Evolutionary conservation across 768 basidiomycete species (phyloP).

Genomic region (Tremella fuciformis): DNA sequence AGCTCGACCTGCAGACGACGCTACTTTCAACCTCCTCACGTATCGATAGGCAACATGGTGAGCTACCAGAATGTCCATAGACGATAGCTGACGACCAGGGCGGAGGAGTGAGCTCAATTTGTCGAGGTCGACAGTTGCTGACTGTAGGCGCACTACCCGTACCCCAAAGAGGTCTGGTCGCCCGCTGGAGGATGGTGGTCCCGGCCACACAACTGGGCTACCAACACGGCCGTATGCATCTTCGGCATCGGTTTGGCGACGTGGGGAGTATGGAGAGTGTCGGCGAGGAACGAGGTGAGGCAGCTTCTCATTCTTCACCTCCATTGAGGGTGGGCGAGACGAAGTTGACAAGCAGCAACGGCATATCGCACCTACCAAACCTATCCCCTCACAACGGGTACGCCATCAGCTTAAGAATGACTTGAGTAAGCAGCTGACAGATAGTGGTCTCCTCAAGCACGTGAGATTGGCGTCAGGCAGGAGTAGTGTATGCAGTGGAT

Average conservation of each 20-base stretch:
- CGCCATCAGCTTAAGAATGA: slow-evolving; percentile 36
- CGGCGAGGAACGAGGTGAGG: slow-evolving; percentile 76
- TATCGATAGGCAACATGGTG: too few relatives aligned
- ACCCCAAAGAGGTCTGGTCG: slow-evolving; percentile 91
- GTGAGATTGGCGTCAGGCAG: slow-evolving; percentile 44
- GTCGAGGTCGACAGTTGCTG: too few relatives aligned
- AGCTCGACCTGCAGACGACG: too few relatives aligned
- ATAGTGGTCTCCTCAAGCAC: slow-evolving; percentile 50
- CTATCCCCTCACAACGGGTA: slow-evolving; percentile 78
- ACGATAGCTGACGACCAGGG: too few relatives aligned
- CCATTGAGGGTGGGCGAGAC: neutral
- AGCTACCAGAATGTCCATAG: too few relatives aligned
- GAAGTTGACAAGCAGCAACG: slow-evolving; percentile 56
- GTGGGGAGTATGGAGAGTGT: slow-evolving; percentile 68
- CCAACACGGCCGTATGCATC: slow-evolving; percentile 73
- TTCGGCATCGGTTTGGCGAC: slow-evolving; percentile 66
- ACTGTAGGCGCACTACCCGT: slow-evolving; percentile 69
- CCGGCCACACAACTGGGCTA: slow-evolving; percentile 81
- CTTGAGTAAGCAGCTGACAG: slow-evolving; percentile 2
- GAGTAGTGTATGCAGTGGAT: slow-evolving; percentile 23
- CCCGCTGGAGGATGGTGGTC: slow-evolving; percentile 97
- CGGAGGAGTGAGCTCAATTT: too few relatives aligned
- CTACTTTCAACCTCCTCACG: too few relatives aligned
- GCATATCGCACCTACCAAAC: slow-evolving; percentile 59
- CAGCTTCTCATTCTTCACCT: neutral